Evolutionary conservation across 805 yeast species (phyloP).

Genomic region (Candida suzukii): DNA sequence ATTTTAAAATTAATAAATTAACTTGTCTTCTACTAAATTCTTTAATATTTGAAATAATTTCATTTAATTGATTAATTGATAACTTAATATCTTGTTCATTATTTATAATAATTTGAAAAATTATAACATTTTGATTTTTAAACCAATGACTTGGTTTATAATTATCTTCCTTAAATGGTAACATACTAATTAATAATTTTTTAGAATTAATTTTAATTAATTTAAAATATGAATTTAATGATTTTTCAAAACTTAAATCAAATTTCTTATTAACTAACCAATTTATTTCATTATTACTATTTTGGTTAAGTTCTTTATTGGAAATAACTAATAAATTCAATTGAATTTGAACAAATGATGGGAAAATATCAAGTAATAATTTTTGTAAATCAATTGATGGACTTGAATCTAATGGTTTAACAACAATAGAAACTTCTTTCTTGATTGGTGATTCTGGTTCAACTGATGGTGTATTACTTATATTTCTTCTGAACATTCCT

Average conservation of each 20-base stretch:
- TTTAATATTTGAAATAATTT: background rate
- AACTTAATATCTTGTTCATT: background rate
- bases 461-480: background rate
- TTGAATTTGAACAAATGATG: background rate
- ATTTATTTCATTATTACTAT: too few species aligned
- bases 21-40: background rate
- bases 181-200: slow-evolving; percentile 28
- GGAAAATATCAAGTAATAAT: background rate
- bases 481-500: background rate
- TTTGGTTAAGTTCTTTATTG: too few species aligned
- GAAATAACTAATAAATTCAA: background rate
- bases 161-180: slow-evolving; percentile 27
- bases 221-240: background rate
- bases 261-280: background rate
- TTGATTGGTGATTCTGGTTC: too few species aligned
- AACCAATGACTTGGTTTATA: slow-evolving; percentile 31
- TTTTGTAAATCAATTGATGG: background rate
- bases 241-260: background rate
- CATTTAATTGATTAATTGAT: background rate
- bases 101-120: slow-evolving; percentile 35
- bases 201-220: background rate
- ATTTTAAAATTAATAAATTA: background rate
- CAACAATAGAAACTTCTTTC: background rate
- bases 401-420: background rate
- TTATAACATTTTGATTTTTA: slow-evolving; percentile 32